phyloP scores from a whole-genome alignment of 2,329 filamentous ascomycete species.

The Aspergillus quadrilineatus region DNA sequence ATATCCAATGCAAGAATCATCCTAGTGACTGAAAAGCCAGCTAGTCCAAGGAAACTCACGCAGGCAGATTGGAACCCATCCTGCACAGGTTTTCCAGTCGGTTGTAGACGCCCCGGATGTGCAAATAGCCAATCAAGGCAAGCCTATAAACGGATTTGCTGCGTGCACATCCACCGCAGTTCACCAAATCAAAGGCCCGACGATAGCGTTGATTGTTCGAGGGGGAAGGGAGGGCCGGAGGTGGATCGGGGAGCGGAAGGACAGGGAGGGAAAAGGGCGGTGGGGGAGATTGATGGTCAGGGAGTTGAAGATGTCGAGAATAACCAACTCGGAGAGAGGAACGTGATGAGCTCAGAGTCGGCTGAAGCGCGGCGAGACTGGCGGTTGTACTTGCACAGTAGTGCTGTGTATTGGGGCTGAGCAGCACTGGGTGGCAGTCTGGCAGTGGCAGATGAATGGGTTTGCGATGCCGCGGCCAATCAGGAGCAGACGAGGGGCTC shows the following conservation, averaged over 20 bases:
- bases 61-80: conserved; percentile 62
- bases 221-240: conserved; percentile 1
- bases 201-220: conserved; percentile 13
- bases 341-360: conserved; percentile 11
- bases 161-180: conserved; percentile 37
- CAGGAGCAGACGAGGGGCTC: conserved; percentile 20
- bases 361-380: conserved; percentile 14
- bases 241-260: conserved; percentile 14
- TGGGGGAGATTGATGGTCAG: conserved; percentile 10
- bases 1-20: not conserved
- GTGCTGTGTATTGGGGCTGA: conserved; percentile 20
- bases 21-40: conserved; percentile 1
- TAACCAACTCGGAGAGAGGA: conserved; percentile 11
- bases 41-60: conserved; percentile 50
- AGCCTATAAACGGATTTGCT: conserved; percentile 31
- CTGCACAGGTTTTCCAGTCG: conserved; percentile 29
- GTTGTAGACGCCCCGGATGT: conserved; percentile 29
- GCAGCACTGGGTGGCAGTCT: not conserved
- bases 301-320: conserved; percentile 13
- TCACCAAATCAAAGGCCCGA: conserved; percentile 18
- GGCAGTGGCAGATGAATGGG: conserved; percentile 9
- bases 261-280: conserved; percentile 9
- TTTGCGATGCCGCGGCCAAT: conserved; percentile 17
- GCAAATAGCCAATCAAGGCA: conserved; percentile 38
- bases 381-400: conserved; percentile 16